Evolutionary conservation across 352 stramenopile species (phyloP).

Genomic region (Thraustochytrium striatum): DNA sequence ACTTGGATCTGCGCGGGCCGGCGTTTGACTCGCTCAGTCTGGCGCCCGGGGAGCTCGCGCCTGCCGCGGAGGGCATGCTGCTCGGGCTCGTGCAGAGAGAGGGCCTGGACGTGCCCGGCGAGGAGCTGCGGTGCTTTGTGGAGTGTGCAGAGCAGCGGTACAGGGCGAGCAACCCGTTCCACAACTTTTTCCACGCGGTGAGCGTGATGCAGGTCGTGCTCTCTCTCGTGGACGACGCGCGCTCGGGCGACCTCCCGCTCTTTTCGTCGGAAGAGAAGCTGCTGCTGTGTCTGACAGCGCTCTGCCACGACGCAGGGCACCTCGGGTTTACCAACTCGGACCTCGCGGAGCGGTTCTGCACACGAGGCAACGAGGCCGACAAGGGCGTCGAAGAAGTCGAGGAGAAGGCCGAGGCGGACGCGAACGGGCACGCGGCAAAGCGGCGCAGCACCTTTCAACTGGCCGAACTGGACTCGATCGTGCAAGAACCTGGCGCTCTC

Average conservation of each 20-base stretch:
- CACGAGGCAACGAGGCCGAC: too few species aligned
- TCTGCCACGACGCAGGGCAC: constrained; percentile 46
- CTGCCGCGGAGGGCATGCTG: too few species aligned
- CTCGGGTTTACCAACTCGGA: constrained; percentile 35
- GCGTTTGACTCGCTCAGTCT: too few species aligned
- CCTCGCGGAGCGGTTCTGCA: constrained; percentile 24
- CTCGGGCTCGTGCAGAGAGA: too few species aligned
- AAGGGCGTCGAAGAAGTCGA: too few species aligned
- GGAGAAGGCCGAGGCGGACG: background rate
- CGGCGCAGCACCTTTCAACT: too few species aligned
- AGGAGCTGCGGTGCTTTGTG: constrained; percentile 42
- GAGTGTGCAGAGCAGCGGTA: constrained; percentile 16
- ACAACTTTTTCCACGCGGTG: constrained; percentile 42
- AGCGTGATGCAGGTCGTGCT: constrained; percentile 33
- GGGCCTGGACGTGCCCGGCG: background rate
- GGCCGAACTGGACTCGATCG: too few species aligned
- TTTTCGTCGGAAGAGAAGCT: constrained; percentile 14
- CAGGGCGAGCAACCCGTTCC: constrained; percentile 34
- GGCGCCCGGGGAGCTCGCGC: too few species aligned
- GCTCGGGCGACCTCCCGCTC: background rate
- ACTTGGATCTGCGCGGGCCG: too few species aligned
- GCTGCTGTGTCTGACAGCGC: constrained; percentile 40
- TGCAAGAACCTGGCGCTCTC: background rate
- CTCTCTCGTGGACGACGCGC: background rate
- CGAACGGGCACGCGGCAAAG: background rate